Percentiles rank a stretch among this genome's conserved stretches.
Evolutionary conservation across 139 green algal genomes (phyloP).

Genomic region (Choricystis sp.): DNA sequence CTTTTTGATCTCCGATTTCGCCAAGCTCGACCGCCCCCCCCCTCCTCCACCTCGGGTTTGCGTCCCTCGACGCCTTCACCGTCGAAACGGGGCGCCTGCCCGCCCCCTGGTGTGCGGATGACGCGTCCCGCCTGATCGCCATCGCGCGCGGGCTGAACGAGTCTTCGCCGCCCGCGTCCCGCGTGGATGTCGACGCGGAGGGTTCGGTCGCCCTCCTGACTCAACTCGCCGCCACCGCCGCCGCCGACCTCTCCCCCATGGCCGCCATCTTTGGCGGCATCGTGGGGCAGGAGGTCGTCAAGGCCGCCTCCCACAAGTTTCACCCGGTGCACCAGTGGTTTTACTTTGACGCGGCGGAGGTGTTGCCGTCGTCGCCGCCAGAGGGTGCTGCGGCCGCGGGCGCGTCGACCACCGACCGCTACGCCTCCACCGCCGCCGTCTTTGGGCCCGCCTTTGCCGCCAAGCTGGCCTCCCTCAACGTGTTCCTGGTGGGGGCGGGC

Average conservation of each 20-base stretch:
- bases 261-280: slow-evolving; percentile 90
- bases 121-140: slow-evolving; percentile 50
- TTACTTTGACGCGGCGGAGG: slow-evolving; percentile 78
- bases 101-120: slow-evolving; percentile 29
- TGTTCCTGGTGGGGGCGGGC: slow-evolving; percentile 92
- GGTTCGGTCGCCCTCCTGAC: slow-evolving; percentile 16
- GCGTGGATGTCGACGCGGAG: slow-evolving; percentile 14
- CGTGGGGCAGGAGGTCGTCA: slow-evolving; percentile 94
- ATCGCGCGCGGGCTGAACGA: slow-evolving; percentile 43
- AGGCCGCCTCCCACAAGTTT: slow-evolving; percentile 92
- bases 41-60: slow-evolving; percentile 84
- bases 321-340: slow-evolving; percentile 85
- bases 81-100: slow-evolving; percentile 38
- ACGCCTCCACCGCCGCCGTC: slow-evolving; percentile 75
- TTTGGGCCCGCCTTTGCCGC: slow-evolving; percentile 67
- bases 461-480: slow-evolving; percentile 44
- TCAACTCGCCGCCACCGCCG: slow-evolving; percentile 34
- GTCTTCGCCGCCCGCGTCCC: neutral
- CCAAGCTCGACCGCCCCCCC: slow-evolving; percentile 76
- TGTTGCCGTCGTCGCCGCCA: slow-evolving; percentile 28
- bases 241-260: slow-evolving; percentile 74
- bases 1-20: slow-evolving; percentile 91
- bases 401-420: slow-evolving; percentile 41
- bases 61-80: slow-evolving; percentile 73
- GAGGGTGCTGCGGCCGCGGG: slow-evolving; percentile 17